Base-by-base conservation (phyloP, 1,139 yeast genomes). In the Protomyces macrosporus region DNA sequence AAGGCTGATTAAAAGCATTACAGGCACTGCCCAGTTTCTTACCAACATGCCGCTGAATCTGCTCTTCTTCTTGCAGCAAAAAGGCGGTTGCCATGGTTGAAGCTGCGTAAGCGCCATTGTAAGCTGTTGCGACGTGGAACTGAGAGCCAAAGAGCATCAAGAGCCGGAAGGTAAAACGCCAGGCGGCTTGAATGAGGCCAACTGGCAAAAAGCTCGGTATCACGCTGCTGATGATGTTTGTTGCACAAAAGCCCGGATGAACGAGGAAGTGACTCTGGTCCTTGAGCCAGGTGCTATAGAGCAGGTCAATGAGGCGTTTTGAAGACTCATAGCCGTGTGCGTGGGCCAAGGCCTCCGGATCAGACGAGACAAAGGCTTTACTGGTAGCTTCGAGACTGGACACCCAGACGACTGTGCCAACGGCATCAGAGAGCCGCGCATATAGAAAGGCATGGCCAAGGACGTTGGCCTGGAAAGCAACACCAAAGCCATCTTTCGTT, bases 221-320 rank as follows among this genome's bases (percentile, higher is more conserved):
- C 69, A 82, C 87, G 67, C 88, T 83, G 72, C 83, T 85, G 71
- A 88, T 89, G 1, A 95, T 87, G 68, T 86, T 86, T 66, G 96
- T 87, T 36, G 87, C 86, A 75, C 95, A 90, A 42, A 95, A 89
- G 14, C 99, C 99, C 0, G 99, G 99, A 68, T 93, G 97, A 6
- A 88, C 85, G 54, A 93, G 77, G 75, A 87, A 89, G 71, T 88
- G 91, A 0, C 84, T 86, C 64, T 79, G 71, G 12, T 80, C 70
- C 37, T 75, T 70, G 50, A 74, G 71, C 70, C 88, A 75, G 30
- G 76, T 70, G 66, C 81, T 74, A 74, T 93, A 98, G 60, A 90
- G 75, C 66, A 91, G 79, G 73, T 95, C 98, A 48, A 93, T 85
- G 68, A 88, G 78, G 71, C 97, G 79, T 73, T 95, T 95, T 1